These are phyloP conservation scores for Hammondia hammondi DNA, from an alignment of 169 alveolate genomes.

Conservation along the genomic window DNA sequence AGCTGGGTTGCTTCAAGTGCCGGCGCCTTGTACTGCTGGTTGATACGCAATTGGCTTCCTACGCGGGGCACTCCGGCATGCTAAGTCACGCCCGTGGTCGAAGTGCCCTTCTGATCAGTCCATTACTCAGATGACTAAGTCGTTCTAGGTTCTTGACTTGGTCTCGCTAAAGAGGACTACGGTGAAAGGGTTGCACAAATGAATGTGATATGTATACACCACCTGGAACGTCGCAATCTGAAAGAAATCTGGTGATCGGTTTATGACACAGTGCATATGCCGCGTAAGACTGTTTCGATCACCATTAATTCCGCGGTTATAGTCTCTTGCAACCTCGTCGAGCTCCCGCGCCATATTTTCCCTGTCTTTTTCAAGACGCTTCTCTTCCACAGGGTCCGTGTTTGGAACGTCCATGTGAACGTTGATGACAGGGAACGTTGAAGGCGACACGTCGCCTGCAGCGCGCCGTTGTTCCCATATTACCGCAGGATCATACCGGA, in stretches of 20 bases:
- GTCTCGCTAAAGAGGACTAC: not conserved
- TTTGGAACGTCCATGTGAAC: slow-evolving; percentile 47
- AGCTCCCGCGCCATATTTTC: not conserved
- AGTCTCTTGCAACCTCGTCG: not conserved
- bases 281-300: not conserved
- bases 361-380: not conserved
- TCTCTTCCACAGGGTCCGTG: slow-evolving; percentile 11
- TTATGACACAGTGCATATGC: not conserved
- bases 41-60: not conserved
- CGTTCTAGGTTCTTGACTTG: not conserved
- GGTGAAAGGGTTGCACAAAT: not conserved
- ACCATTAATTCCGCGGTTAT: not conserved
- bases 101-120: not conserved
- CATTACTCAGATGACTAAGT: not conserved
- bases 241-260: not conserved
- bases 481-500: not conserved
- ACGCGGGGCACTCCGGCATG: not conserved
- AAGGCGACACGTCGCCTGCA: slow-evolving; percentile 43
- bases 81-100: not conserved
- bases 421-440: slow-evolving; percentile 52
- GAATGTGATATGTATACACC: not conserved
- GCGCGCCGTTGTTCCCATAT: not conserved
- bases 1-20: too few relatives aligned
- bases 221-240: slow-evolving; percentile 33
- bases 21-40: not conserved